Evolutionary conservation across 2,329 filamentous ascomycete genomes (phyloP).

Genomic region (Pseudohalonectria lignicola): DNA sequence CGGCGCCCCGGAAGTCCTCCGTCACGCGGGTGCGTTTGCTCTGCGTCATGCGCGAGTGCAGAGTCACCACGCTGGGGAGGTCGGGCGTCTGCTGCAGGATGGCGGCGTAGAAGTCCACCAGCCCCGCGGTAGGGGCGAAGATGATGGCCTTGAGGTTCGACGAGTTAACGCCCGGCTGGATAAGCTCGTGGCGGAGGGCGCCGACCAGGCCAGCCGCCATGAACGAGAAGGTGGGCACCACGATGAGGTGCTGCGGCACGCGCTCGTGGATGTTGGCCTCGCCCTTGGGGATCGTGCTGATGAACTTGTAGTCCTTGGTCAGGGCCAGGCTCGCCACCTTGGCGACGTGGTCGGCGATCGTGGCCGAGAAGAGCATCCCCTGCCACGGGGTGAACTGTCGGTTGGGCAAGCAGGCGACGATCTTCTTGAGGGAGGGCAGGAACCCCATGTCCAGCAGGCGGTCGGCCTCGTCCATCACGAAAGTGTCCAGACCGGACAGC

Average conservation of each 20-base stretch:
- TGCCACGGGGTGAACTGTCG: conserved; percentile 47
- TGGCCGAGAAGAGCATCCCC: conserved; percentile 79
- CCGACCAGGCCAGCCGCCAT: conserved; percentile 49
- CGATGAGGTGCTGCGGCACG: conserved; percentile 62
- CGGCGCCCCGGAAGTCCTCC: conserved; percentile 47
- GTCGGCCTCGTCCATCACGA: conserved; percentile 79
- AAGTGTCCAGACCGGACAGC: conserved; percentile 58
- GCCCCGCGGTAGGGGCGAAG: conserved; percentile 56
- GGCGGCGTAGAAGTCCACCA: conserved; percentile 38
- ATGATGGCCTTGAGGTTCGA: conserved; percentile 72
- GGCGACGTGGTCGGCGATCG: conserved; percentile 69
- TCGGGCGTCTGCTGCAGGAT: conserved; percentile 27
- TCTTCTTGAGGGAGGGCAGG: conserved; percentile 66
- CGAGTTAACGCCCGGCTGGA: conserved; percentile 1
- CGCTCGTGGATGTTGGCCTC: conserved; percentile 67
- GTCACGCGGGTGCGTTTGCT: conserved; percentile 43
- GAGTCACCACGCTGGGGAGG: conserved; percentile 29
- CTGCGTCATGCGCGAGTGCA: conserved; percentile 42
- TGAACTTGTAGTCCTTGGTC: conserved; percentile 62
- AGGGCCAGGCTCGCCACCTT: conserved; percentile 61
- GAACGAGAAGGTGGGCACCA: conserved; percentile 59
- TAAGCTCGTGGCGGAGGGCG: conserved; percentile 36
- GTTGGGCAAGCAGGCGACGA: conserved; percentile 58
- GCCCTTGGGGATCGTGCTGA: conserved; percentile 67
- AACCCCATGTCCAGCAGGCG: conserved; percentile 78